A percentile compares a stretch with the other conserved stretches of the same genome.
These are phyloP conservation scores for Hericium alpestre DNA, from an alignment of 768 basidiomycete species.

Conservation along the genomic window DNA sequence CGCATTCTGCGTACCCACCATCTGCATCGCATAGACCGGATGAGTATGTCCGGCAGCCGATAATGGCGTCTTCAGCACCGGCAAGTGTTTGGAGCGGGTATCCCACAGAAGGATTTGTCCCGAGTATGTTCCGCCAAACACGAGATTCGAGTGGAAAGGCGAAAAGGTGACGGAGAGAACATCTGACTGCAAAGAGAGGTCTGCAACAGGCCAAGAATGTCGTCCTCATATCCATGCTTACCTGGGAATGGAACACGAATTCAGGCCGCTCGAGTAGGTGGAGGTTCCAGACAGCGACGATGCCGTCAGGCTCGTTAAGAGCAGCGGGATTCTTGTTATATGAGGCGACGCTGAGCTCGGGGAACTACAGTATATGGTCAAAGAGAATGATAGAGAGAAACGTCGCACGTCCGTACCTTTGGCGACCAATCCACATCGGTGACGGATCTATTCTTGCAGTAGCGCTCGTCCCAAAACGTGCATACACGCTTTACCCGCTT, in stretches of 20 bases:
- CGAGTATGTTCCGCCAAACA: slow-evolving; percentile 98
- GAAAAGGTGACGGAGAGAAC: slow-evolving; percentile 95
- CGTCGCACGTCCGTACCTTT: slow-evolving; percentile 43
- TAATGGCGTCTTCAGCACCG: slow-evolving; percentile 91
- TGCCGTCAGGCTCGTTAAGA: slow-evolving; percentile 90
- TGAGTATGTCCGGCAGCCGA: slow-evolving; percentile 97
- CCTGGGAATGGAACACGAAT: slow-evolving; percentile 97
- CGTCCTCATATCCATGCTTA: slow-evolving; percentile 26
- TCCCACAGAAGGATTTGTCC: slow-evolving; percentile 98
- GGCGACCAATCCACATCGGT: slow-evolving; percentile 98
- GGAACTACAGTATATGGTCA: slow-evolving; percentile 49
- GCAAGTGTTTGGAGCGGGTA: slow-evolving; percentile 90
- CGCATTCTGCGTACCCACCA: slow-evolving; percentile 98
- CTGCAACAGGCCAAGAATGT: slow-evolving; percentile 6
- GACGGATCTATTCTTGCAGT: slow-evolving; percentile 87
- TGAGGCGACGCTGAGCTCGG: slow-evolving; percentile 88
- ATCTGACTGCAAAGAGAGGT: slow-evolving; percentile 59
- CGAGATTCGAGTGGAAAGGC: slow-evolving; percentile 92
- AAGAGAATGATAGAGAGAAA: background rate
- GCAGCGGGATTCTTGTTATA: slow-evolving; percentile 97
- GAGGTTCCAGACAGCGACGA: slow-evolving; percentile 95
- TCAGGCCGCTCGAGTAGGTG: slow-evolving; percentile 93
- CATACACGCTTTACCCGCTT: slow-evolving; percentile 88
- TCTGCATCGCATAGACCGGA: slow-evolving; percentile 95
- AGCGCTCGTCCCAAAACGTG: slow-evolving; percentile 84